Percentiles rank a stretch among this genome's conserved stretches.
phyloP scores from a whole-genome alignment of 192 early-diverging fungal species.

The Coemansia sp. region DNA sequence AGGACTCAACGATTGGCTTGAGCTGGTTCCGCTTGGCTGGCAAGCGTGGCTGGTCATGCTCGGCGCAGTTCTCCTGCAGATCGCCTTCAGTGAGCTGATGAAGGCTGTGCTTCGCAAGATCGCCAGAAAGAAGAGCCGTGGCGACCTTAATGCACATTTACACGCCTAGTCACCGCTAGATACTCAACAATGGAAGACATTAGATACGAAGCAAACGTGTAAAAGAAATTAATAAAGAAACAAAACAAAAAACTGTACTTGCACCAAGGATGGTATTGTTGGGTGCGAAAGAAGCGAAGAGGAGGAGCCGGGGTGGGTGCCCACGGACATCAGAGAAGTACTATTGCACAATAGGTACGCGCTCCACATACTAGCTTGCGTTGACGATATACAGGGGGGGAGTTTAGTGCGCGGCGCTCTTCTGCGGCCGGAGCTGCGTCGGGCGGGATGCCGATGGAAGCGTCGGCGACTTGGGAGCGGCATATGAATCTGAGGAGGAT shows the following conservation, averaged over 20 bases:
- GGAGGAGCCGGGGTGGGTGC: no score
- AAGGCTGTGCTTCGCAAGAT: slow-evolving; percentile 60
- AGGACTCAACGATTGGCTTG: slow-evolving; percentile 62
- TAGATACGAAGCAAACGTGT: no score
- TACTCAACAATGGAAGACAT: no score
- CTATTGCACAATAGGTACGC: no score
- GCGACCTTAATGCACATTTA: neutral
- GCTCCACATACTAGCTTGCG: no score
- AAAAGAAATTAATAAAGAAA: no score
- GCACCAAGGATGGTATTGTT: no score
- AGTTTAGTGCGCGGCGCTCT: slow-evolving; percentile 22
- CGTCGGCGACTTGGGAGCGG: slow-evolving; percentile 14
- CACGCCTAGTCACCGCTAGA: neutral
- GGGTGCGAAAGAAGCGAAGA: no score
- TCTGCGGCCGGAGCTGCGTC: slow-evolving; percentile 47
- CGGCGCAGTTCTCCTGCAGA: slow-evolving; percentile 60
- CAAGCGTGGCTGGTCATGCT: slow-evolving; percentile 67
- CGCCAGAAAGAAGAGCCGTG: slow-evolving; percentile 1
- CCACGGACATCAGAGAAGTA: neutral
- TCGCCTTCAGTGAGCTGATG: slow-evolving; percentile 61
- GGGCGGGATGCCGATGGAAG: slow-evolving; percentile 32
- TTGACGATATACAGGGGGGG: neutral
- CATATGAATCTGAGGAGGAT: neutral
- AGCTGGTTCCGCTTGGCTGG: slow-evolving; percentile 60
- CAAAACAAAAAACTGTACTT: neutral